A percentile compares a stretch with the other conserved stretches of the same genome.
These are phyloP conservation scores for Leishmania amazonensis DNA, from an alignment of 208 protist genomes.

Conservation along the genomic window DNA sequence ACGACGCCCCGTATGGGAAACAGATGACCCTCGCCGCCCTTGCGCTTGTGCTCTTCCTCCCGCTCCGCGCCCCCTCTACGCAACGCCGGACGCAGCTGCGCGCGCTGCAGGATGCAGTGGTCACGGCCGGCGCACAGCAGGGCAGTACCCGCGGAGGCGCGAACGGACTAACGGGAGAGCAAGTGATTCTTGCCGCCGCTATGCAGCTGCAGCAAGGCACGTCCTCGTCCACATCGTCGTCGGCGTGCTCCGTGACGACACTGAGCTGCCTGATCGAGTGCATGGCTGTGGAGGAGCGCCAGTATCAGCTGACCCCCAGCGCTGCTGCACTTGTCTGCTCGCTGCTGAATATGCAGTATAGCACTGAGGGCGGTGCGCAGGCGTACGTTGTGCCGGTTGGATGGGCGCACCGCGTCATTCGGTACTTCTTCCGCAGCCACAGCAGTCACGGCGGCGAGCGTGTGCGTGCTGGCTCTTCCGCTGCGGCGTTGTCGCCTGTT, in stretches of 20 bases:
- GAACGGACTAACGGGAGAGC: conserved; percentile 13
- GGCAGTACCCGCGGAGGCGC: not conserved
- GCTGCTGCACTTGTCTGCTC: conserved; percentile 60
- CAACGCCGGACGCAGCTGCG: conserved; percentile 44
- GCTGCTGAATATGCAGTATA: conserved; percentile 37
- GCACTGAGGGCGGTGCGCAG: conserved; percentile 3
- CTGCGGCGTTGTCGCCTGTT: not conserved
- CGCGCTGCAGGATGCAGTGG: conserved; percentile 45
- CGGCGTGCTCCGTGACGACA: conserved; percentile 48
- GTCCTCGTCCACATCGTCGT: not conserved
- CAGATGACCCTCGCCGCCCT: conserved; percentile 18
- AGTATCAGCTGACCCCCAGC: conserved; percentile 41
- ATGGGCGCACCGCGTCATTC: conserved; percentile 34
- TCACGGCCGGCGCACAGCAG: conserved; percentile 14
- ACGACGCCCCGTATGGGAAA: not conserved
- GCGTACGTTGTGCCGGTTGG: conserved; percentile 36
- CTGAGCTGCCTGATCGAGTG: conserved; percentile 73
- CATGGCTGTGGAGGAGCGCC: conserved; percentile 69
- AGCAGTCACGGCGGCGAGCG: conserved; percentile 3
- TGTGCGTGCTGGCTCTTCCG: conserved; percentile 12
- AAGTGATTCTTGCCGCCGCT: conserved; percentile 34
- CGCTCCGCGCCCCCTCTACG: conserved; percentile 45
- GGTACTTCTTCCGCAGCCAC: conserved; percentile 44
- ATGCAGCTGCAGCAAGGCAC: conserved; percentile 23
- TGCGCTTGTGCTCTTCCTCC: conserved; percentile 42